Evolutionary conservation across 768 basidiomycete genomes (phyloP), one percentile per base, ranked within the genome.

Genomic region (Lenzites betulinus): DNA sequence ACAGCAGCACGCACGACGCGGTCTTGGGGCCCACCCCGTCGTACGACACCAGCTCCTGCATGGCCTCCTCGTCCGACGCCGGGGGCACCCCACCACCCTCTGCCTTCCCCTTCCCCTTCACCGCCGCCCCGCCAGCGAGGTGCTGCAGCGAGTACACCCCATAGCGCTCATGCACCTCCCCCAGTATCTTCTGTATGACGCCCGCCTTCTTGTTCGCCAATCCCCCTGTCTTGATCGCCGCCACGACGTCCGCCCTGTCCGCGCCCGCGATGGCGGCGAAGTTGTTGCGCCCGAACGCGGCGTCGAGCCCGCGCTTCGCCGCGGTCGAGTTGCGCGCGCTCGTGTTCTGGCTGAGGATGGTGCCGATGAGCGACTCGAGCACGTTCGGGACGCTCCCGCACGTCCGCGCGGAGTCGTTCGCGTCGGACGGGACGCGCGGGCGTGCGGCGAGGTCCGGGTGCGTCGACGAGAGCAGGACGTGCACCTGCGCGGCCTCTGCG

Each of bases 1-100:
- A 85, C 23, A 85, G 74, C 13, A 86, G 70, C 0, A 87, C 85
- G 59, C 85, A 87, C 0, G 85, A 82, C 1, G 84, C 85, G 1
- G 84, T 86, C 71, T 86, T 86, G 1, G 83, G 85, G 1, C 85
- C 84, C 11, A 87, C 84, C 0, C 85, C 85, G 30, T 78, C 71
- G 57, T 82, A 82, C 3, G 83, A 78, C 15, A 84, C 78, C 26
- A 87, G 76, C 62, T 82, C 84, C 62, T 76, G 70, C 84, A 85
- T 86, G 35, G 81, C 78, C n/a, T 76, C 75, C 28, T 79, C 79
- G 68, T 86, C 77, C 0, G 79, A 64, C 26, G 75, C 59, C n/a
- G 39, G 11, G 42, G 22, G 55, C 58, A 54, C 38, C 13, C 64
- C 5, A 66, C 75, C 7, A 55, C 63, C 28, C 26, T 49, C 42